Base-by-base conservation (phyloP, 2,329 filamentous ascomycete species). In the Anthostomella pinea region DNA sequence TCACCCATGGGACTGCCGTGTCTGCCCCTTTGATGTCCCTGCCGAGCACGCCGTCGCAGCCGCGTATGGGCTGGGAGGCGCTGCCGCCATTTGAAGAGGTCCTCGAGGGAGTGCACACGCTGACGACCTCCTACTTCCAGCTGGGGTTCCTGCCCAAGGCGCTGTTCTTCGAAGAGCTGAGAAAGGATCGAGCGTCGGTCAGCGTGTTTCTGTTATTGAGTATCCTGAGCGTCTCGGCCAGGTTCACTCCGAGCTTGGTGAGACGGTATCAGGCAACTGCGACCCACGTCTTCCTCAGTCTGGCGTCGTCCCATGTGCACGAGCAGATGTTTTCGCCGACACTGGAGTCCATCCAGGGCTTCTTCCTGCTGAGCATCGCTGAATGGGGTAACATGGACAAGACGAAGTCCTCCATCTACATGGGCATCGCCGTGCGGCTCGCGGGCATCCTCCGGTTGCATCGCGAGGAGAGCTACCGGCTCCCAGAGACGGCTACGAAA, bases 401-500 rank as follows among this genome's bases (percentile, higher is more conserved):
- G 46, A 59, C 19, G 44, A 55, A 11, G 58, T n/a, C 55, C 26
- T 45, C 50, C 35, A 61, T 63, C 22, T 51, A 64, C 29, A 65
- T 66, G 62, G 63, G 61, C 10, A 53, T 65, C 22, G 62, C 63
- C 6, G 54, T 65, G 4, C 40, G 58, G 6, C 58, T 66, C 56
- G 60, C 63, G 4, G 56, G 50, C 0, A 47, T 64, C 11, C 49
- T 65, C 4, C 53, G 53, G 30, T 46, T 66, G 2, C 62, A 65
- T 37, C 53, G 59, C 22, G 63, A 66, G 40, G 62, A 65, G 24
- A 56, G 59, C 2, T 66, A 65, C 34, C 26, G 36, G 1, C 43
- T 65, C 0, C 45, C 51, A 2, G 31, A 41, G 0, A 39, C 42
- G 15, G 53, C 54, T 4, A 41, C 52, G 1, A 41, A 51, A 6